Percentiles rank a stretch among this genome's conserved stretches.
These are phyloP conservation scores for Lachnellula subtilissima DNA, from an alignment of 2,329 filamentous ascomycete genomes.

Conservation along the genomic window DNA sequence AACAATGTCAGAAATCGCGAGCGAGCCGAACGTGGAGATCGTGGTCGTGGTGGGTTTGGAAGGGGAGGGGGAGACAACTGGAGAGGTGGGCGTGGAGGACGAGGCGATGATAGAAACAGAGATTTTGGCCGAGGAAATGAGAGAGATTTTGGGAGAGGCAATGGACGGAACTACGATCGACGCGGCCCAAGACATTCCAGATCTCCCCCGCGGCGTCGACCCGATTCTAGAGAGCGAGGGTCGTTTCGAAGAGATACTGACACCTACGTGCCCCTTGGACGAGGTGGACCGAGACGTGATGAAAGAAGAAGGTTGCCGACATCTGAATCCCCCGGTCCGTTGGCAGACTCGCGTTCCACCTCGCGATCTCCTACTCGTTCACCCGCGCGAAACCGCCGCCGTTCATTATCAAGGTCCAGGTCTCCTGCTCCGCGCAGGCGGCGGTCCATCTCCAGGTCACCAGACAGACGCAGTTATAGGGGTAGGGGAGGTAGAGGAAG, in stretches of 20 bases:
- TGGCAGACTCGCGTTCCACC: slow-evolving; percentile 28
- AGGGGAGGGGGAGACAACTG: slow-evolving; percentile 36
- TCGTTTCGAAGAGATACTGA: slow-evolving; percentile 30
- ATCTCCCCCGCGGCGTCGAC: slow-evolving; percentile 36
- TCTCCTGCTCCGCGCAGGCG: slow-evolving; percentile 28
- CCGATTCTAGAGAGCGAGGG: slow-evolving; percentile 34
- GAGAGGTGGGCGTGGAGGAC: slow-evolving; percentile 45
- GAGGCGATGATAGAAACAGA: slow-evolving; percentile 31
- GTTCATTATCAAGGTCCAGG: slow-evolving; percentile 29
- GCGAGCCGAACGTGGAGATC: slow-evolving; percentile 50
- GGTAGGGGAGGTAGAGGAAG: slow-evolving; percentile 27
- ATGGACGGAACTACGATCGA: slow-evolving; percentile 24
- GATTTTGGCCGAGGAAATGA: slow-evolving; percentile 39
- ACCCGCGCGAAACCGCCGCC: slow-evolving; percentile 24
- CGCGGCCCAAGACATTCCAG: slow-evolving; percentile 41
- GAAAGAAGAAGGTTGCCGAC: slow-evolving; percentile 27
- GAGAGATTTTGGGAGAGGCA: slow-evolving; percentile 30
- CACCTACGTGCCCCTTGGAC: slow-evolving; percentile 32
- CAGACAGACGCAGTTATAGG: slow-evolving; percentile 27
- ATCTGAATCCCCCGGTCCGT: slow-evolving; percentile 18
- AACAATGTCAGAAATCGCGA: slow-evolving; percentile 64
- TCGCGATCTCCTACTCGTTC: slow-evolving; percentile 27
- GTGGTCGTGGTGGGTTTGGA: slow-evolving; percentile 38
- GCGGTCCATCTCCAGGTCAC: slow-evolving; percentile 25
- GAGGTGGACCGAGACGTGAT: slow-evolving; percentile 26